Evolutionary conservation across 371 early-diverging fungal species (phyloP), one percentile per base, ranked within the genome.

Genomic region (Apophysomyces sp.): DNA sequence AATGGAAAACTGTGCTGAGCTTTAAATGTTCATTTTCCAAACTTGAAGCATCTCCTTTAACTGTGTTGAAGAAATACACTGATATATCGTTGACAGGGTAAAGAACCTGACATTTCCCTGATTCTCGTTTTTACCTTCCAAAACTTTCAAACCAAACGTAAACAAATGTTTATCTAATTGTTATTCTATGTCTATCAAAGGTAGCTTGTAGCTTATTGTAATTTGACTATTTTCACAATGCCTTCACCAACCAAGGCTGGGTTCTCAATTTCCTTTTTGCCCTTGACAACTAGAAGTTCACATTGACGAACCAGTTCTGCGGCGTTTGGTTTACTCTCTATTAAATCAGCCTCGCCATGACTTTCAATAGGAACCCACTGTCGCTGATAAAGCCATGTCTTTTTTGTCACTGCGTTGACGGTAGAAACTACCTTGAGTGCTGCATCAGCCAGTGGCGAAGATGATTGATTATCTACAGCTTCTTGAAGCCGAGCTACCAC

Each of bases 351-450:
- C 12, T 65, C 60, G 24, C 61, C 58, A 5, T 62, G 55, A 1
- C 53, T 67, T 9, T 70, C 52, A 2, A 54, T 52, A 0, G 30
- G 53, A 1, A 66, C 29, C 15, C 59, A 51, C 27, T 63, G 66
- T 26, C 65, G 59, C 63, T 87, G 84, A 49, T 76, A 59, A 40
- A 72, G 31, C 63, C 74, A 78, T 1, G 94, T 94, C 26, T 81
- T 80, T 32, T 72, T 65, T 28, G 93, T 83, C 13, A 95, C 85
- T 0, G 85, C 88, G 57, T 89, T 88, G 68, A 91, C 89, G 3
- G 90, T 84, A 12, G 86, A 84, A 0, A 90, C 82, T 0, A 89
- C 89, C 44, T 77, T 78, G 37, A 83, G 75, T 16, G 81, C 80
- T 2, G 87, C 87, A 4, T 71, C 58, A 0, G 69, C 67, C 34